Base-by-base conservation (phyloP, 768 basidiomycete genomes). In the Ephemerocybe angulata region DNA sequence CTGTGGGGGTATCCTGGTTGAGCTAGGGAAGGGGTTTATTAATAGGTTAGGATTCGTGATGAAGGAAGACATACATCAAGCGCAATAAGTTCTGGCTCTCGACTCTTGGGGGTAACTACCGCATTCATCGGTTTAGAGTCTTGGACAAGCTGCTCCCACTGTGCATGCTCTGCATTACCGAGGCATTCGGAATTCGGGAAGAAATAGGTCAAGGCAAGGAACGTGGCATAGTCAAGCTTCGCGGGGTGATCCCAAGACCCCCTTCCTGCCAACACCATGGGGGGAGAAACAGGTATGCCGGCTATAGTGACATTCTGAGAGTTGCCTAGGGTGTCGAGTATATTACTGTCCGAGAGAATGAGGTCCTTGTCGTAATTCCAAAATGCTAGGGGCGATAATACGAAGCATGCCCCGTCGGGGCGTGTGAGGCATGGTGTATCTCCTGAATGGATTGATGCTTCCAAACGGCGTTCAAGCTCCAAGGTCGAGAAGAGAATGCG, bases 181-280 rank as follows among this genome's bases (percentile, higher is more conserved):
- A 85, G 69, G 69, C 90, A 93, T 59, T 87, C 84, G 15, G 75
- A 79, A 60, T 90, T 87, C 2, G 81, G 84, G 64, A 94, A 91
- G 70, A 91, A 85, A 67, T 90, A 93, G 0, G 90, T 91, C 55
- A 93, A 74, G 15, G 85, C 88, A 19, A 93, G 78, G 63, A 84
- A 88, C 50, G 76, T 80, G 44, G 88, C 87, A 56, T 76, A 80
- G 62, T 87, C 85, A 48, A 84, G 76, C 54, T 76, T 74, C n/a
- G 73, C 70, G 54, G 77, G 76, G 44, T 77, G 78, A 51, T 86
- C 81, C 47, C 73, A 76, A 15, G 74, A 74, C 22, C 81, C 83
- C 54, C 87, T 76, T 19, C 88, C 85, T 7, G 88, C 88, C 33
- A 93, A 71, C 28, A 91, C 87, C 86, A 91, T 91, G 41, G 81